phyloP scores from a whole-genome alignment of 805 yeast species.

The Ogataea siamensis region DNA sequence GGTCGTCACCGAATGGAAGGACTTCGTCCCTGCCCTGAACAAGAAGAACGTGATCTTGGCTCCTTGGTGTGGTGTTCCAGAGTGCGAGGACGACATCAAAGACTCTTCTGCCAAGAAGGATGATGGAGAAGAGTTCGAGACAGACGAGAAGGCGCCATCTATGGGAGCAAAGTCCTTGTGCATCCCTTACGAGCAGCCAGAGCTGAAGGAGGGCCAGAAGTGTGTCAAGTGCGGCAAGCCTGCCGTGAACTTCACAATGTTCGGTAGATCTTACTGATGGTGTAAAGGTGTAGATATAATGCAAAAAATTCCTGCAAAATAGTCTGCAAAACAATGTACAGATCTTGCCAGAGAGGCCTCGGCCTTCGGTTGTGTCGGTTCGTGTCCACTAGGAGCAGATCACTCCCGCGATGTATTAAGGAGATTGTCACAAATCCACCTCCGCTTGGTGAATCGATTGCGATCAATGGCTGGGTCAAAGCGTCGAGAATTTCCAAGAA shows the following conservation, averaged over 20 bases:
- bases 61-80: conserved; percentile 96
- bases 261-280: conserved; percentile 87
- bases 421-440: conserved; percentile 39
- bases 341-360: not conserved
- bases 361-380: not conserved
- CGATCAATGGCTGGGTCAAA: conserved; percentile 71
- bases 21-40: conserved; percentile 90
- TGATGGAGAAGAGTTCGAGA: conserved; percentile 81
- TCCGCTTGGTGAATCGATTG: conserved; percentile 34
- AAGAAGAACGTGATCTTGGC: conserved; percentile 85
- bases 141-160: conserved; percentile 94
- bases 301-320: not conserved
- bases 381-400: not conserved
- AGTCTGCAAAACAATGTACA: conserved; percentile 1
- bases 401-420: conserved; percentile 23
- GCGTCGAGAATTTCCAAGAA: conserved; percentile 72
- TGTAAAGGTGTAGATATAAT: conserved; percentile 6
- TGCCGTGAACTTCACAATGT: conserved; percentile 87
- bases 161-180: conserved; percentile 99
- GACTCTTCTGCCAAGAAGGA: conserved; percentile 79
- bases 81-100: conserved; percentile 96
- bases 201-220: conserved; percentile 69
- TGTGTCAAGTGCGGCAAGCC: conserved; percentile 81
- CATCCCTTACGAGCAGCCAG: conserved; percentile 93
- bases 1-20: conserved; percentile 78